Evolutionary conservation across 192 early-diverging fungal genomes (phyloP).

Genomic region (Backusella liffmaniae): DNA sequence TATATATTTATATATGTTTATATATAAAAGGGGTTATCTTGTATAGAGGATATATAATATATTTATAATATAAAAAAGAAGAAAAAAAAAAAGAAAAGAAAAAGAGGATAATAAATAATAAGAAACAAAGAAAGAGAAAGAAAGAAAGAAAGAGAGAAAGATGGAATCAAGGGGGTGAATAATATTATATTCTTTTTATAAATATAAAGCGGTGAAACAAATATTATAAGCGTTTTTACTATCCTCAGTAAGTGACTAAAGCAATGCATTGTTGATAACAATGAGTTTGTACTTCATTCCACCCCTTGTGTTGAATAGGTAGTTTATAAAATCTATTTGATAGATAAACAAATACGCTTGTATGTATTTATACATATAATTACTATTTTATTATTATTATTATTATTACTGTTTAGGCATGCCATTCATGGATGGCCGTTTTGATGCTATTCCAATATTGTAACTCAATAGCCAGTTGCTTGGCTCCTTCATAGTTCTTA

Average conservation of each 20-base stretch:
- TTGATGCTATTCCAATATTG: slow-evolving; percentile 75
- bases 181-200: not conserved
- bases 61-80: not conserved
- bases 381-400: not conserved
- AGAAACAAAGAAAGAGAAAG: not conserved
- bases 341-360: not conserved
- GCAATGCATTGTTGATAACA: slow-evolving; percentile 4
- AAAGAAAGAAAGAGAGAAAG: not conserved
- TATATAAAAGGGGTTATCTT: slow-evolving; percentile 13
- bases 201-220: slow-evolving; percentile 9
- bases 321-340: slow-evolving; percentile 1
- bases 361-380: not conserved
- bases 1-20: not conserved
- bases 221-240: not conserved
- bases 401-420: slow-evolving; percentile 40
- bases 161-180: slow-evolving; percentile 10
- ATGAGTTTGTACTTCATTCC: not conserved
- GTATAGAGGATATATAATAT: not conserved
- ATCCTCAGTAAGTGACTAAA: not conserved
- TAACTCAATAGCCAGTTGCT: slow-evolving; percentile 65
- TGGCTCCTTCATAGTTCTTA: slow-evolving; percentile 54
- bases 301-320: not conserved
- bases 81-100: not conserved
- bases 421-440: slow-evolving; percentile 58
- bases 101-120: not conserved